Percentiles rank a stretch among this genome's conserved stretches.
phyloP scores from a whole-genome alignment of 176 grass and related monocot genomes.

The Thinopyrum elongatum region DNA sequence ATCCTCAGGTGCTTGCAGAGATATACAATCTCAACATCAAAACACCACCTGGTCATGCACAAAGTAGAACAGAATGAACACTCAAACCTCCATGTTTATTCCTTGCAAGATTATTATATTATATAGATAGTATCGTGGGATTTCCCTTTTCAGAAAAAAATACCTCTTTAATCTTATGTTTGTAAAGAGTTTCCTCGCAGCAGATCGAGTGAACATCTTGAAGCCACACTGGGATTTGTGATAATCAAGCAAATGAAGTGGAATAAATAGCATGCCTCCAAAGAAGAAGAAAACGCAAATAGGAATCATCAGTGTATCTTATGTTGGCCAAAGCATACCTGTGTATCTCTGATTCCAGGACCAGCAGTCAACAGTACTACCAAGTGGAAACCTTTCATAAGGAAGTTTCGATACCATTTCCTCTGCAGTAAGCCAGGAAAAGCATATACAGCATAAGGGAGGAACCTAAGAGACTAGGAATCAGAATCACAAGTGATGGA shows the following conservation, averaged over 20 bases:
- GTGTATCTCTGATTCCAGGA: slow-evolving; percentile 84
- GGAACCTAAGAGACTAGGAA: not conserved
- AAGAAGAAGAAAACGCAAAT: not conserved
- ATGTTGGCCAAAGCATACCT: slow-evolving; percentile 43
- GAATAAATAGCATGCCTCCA: not conserved
- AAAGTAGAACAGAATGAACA: not conserved
- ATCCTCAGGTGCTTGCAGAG: slow-evolving; percentile 83
- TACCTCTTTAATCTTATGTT: slow-evolving; percentile 96
- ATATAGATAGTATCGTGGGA: not conserved
- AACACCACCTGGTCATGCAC: slow-evolving; percentile 72
- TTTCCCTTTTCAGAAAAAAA: not conserved
- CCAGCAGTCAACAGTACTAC: slow-evolving; percentile 88
- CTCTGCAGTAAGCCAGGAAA: slow-evolving; percentile 53
- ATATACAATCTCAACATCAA: slow-evolving; percentile 93
- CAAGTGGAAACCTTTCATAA: slow-evolving; percentile 98
- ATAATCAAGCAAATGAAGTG: slow-evolving; percentile 27
- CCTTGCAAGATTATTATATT: not conserved
- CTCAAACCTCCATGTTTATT: not conserved
- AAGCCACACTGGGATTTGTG: slow-evolving; percentile 77
- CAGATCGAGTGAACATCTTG: slow-evolving; percentile 97
- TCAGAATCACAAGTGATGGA: not conserved
- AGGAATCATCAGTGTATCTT: not conserved
- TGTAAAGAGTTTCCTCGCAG: slow-evolving; percentile 85
- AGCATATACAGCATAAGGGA: not conserved
- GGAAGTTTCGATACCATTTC: slow-evolving; percentile 94